These are phyloP conservation scores for Hymenochaete sp. DNA, from an alignment of 1,284 basidiomycete species.

Conservation along the genomic window DNA sequence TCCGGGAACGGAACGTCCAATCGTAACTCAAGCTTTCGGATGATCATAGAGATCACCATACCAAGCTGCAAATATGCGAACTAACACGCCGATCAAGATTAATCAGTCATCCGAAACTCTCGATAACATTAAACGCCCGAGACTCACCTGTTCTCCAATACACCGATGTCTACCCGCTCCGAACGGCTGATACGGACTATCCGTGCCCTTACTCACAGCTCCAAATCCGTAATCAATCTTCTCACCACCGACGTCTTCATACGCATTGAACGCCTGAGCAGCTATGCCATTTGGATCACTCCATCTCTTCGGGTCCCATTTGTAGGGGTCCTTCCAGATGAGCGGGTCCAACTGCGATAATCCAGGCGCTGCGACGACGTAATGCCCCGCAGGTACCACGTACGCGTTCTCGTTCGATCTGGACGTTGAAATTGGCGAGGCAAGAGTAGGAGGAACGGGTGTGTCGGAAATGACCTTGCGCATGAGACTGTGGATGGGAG, in stretches of 20 bases:
- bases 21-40: conserved; percentile 71
- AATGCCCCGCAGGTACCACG: conserved; percentile 87
- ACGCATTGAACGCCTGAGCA: conserved; percentile 63
- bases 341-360: conserved; percentile 82
- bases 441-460: conserved; percentile 72
- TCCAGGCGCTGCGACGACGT: conserved; percentile 83
- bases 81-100: conserved; percentile 30
- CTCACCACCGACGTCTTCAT: conserved; percentile 68
- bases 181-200: conserved; percentile 90
- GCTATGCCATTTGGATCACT: conserved; percentile 70
- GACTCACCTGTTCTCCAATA: conserved; percentile 79
- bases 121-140: not conserved
- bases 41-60: conserved; percentile 70
- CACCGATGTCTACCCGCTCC: conserved; percentile 93
- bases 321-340: conserved; percentile 68
- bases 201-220: conserved; percentile 84
- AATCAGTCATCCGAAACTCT: conserved; percentile 14
- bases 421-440: conserved; percentile 44
- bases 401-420: conserved; percentile 55
- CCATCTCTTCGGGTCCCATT: conserved; percentile 85
- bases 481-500: conserved; percentile 88
- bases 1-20: conserved; percentile 64
- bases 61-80: conserved; percentile 95
- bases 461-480: conserved; percentile 85
- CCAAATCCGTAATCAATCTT: conserved; percentile 96